Base-by-base conservation (phyloP, 1,284 basidiomycete species). In the Cronartium ribicola region DNA sequence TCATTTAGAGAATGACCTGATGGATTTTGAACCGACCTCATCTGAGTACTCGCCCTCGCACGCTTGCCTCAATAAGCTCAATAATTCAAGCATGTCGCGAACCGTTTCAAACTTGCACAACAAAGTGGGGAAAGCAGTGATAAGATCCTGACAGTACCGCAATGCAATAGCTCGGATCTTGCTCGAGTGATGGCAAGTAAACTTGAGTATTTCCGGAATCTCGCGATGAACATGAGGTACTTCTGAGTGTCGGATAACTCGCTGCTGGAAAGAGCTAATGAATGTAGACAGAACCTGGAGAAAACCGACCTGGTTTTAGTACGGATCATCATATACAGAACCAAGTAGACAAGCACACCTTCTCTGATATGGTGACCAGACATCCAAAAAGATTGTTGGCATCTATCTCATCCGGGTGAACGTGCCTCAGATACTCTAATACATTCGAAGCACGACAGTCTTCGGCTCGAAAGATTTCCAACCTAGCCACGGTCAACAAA, bases 1-100 rank as follows among this genome's bases (percentile, higher is more conserved):
- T 61, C 7, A 66, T 17, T 66, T 60, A 29, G 41, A 46, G 13
- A 59, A 14, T 55, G n/a, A 36, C 3, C 22, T 20, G 39, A n/a
- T 57, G 29, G n/a, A 40, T 17, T 2, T 17, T 20, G 72, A 48
- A 79, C 84, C 67, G 77, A 91, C 92, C 86, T 98, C 95, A 82
- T 97, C 92, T 10, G 87, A 84, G 79, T 88, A 93, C 83, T 97
- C 92, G 76, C 92, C 90, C 82, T 98, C 92, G 80, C 93, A 94
- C 0, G 90, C 88, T 67, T 88, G 86, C 71, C 94, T 87, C 77
- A 98, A 84, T 13, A 98, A 84, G 0, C 95, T 97, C 75, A 98
- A 84, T 59, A 93, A 89, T 81, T 98, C 96, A 59, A 98, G 85
- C 75, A 98, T 89, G 39, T 77, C 75, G 7, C 78, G 77, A 5